Evolutionary conservation across 176 grass and related monocot genomes (phyloP).

Genomic region (Oryza glumipatula): DNA sequence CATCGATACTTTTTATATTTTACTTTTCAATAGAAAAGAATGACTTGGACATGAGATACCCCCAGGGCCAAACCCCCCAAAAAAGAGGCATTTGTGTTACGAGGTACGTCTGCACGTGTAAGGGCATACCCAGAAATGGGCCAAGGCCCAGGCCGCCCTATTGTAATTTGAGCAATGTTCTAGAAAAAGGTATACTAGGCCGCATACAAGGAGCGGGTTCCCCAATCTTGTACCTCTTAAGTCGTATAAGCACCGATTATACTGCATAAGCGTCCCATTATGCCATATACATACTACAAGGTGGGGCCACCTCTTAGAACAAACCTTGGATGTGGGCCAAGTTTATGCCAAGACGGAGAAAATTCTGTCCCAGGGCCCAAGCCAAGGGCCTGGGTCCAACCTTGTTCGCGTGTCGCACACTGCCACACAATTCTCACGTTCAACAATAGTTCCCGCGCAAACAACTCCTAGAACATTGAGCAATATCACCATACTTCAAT

Average conservation of each 20-base stretch:
- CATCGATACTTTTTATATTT: background rate
- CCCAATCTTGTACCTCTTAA: background rate
- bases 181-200: background rate
- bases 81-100: background rate
- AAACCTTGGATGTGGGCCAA: background rate
- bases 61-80: background rate
- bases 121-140: no score
- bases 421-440: background rate
- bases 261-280: background rate
- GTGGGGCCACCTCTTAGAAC: background rate
- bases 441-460: background rate
- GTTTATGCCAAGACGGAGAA: background rate
- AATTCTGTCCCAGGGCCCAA: background rate
- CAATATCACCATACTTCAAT: background rate
- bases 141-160: background rate
- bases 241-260: background rate
- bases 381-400: background rate
- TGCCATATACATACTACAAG: background rate
- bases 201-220: background rate
- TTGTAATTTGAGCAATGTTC: background rate
- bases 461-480: background rate
- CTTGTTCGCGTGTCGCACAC: background rate
- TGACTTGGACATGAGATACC: background rate
- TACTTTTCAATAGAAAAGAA: background rate
- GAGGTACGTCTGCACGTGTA: background rate